Evolutionary conservation across 2,329 filamentous ascomycete species (phyloP), one percentile per base, ranked within the genome.

Genomic region (Fusarium brevicatenulatum): DNA sequence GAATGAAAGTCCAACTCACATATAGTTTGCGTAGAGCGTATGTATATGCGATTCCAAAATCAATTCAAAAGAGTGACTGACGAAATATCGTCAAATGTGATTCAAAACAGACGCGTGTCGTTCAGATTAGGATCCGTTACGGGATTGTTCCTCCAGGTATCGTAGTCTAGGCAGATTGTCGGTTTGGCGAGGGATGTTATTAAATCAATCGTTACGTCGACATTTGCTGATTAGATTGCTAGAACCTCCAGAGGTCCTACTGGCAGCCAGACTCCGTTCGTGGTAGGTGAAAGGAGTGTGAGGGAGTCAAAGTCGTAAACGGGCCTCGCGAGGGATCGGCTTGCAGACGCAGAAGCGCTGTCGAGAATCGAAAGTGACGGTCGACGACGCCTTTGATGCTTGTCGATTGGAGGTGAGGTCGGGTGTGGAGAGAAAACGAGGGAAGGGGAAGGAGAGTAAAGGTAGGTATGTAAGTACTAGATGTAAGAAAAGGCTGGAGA

Each of bases 61-160:
- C 72, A 69, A 67, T 60, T 77, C 50, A 85, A 85, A 85, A 70
- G 84, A 86, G 84, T 78, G 85, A 83, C 82, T 79, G 84, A 85
- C 84, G 83, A 83, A 79, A 82, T 81, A 76, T 84, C 83, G 84
- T 84, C 83, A 76, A 80, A 79, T 64, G 56, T 69, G 66, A 70
- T 74, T 76, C 75, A 71, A 74, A 77, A 77, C 71, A 75, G 72
- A 70, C 57, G 73, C 72, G 63, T 74, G 72, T 78, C 77, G 78
- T 80, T 75, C 71, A 75, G 63, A 63, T 71, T 44, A 71, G 47
- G 57, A 71, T 75, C 74, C 76, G 77, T 75, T 53, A 73, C 66
- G 59, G 66, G 47, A 60, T 73, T 69, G 47, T 57, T 69, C 66
- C 23, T 44, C 70, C 61, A 19, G 25, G 47, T 63, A 49, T 68